These are phyloP conservation scores for Vitis hybrid DNA, from an alignment of 177 flowering plant species.

Conservation along the genomic window DNA sequence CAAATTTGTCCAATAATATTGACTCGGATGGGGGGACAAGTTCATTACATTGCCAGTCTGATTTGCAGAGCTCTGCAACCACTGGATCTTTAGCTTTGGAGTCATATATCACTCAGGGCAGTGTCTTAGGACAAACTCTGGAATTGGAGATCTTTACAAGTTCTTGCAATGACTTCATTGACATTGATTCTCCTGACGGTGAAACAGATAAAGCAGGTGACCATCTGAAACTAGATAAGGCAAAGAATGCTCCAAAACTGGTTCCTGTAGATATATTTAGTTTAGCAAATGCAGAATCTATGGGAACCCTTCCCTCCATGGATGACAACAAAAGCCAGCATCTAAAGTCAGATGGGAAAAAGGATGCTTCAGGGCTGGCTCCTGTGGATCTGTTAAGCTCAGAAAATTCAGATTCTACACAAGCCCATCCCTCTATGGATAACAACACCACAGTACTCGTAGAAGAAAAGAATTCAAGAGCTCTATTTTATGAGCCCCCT, in stretches of 20 bases:
- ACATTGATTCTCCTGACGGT: conserved; percentile 30
- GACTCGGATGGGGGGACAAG: conserved; percentile 18
- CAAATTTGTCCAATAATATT: conserved; percentile 25
- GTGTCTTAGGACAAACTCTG: background rate
- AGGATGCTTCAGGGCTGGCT: conserved; percentile 33
- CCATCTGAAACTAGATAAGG: conserved; percentile 27
- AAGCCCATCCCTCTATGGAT: conserved; percentile 21
- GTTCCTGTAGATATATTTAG: too few relatives aligned
- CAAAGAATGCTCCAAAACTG: conserved; percentile 1
- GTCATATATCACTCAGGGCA: background rate
- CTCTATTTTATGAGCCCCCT: conserved; percentile 88
- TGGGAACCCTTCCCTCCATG: too few relatives aligned
- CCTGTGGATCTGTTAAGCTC: conserved; percentile 42
- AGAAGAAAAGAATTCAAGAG: conserved; percentile 41
- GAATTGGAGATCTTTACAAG: background rate
- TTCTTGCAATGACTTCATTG: conserved; percentile 35
- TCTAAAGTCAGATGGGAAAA: too few relatives aligned
- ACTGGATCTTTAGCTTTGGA: conserved; percentile 3
- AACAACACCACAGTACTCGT: conserved; percentile 17
- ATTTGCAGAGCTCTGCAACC: conserved; percentile 32
- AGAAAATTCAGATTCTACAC: conserved; percentile 20
- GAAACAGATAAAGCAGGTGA: conserved; percentile 24
- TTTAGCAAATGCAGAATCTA: too few relatives aligned
- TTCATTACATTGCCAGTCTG: conserved; percentile 29
- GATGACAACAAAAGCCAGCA: too few relatives aligned